Evolutionary conservation across 495 filamentous ascomycete genomes (phyloP), one percentile per base, ranked within the genome.

Genomic region (Tuber calosporum): DNA sequence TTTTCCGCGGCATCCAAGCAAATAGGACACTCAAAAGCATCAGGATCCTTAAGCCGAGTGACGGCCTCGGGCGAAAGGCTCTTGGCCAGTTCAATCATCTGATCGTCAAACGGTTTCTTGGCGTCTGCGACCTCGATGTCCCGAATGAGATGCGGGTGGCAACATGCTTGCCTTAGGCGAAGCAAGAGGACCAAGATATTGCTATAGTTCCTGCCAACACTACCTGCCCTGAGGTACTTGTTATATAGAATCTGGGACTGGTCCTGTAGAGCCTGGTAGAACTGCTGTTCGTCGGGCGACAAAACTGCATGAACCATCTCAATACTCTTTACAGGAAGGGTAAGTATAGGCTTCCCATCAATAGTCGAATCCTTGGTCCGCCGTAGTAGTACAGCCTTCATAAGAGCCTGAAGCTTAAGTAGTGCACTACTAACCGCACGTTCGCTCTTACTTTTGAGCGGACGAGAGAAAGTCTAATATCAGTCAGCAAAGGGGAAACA

Each of bases 151-250:
- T 96, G 92, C 1, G 94, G 93, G 82, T 99, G 95, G 77, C 93
- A 96, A 79, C 92, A 95, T 41, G 91, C 91, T 83, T 99, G 95
- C n/a, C 92, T 87, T 13, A 99, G 87, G 20, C 94, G 91, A 19
- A 99, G 86, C 67, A 99, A 87, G 36, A 97, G 86, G 40, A 96
- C 90, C 26, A 97, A 85, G 66, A 97, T 90, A 77, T 91, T 91
- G 8, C 89, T 91, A 80, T 97, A 97, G 75, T 95, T 90, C 73
- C 87, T 89, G 20, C 90, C 91, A 2, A 94, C 85, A 1, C 90
- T 90, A 4, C 90, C 90, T 3, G 86, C 85, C 69, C 87, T 87
- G 40, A 97, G 84, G 75, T 92, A 96, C 74, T 86, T 90, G 85
- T 93, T 95, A 84, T 97, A 91, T 67, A 88, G 83, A 2, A 92